Percentiles rank a stretch among this genome's conserved stretches.
Evolutionary conservation across 345 rosid genomes (phyloP).

Genomic region (Citrus australasica): DNA sequence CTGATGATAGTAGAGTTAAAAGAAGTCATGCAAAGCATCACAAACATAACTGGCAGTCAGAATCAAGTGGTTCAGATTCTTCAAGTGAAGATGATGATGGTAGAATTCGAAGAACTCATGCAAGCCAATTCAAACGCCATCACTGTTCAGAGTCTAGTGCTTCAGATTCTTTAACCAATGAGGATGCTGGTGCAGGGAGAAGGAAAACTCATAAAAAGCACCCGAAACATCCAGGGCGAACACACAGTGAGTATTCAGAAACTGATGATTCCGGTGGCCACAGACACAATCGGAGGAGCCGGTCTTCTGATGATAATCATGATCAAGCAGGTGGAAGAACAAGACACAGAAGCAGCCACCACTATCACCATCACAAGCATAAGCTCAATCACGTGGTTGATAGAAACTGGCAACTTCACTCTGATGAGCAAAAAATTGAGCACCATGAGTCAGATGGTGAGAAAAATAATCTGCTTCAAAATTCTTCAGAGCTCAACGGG

Average conservation of each 20-base stretch:
- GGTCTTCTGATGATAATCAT: constrained; percentile 30
- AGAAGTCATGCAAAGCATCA: constrained; percentile 29
- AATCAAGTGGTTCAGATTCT: constrained; percentile 26
- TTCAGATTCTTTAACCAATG: constrained; percentile 30
- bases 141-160: constrained; percentile 23
- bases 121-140: constrained; percentile 35
- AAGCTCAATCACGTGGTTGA: constrained; percentile 4
- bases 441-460: constrained; percentile 2
- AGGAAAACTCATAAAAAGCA: constrained; percentile 20
- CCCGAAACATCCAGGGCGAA: constrained; percentile 19
- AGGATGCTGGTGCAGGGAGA: constrained; percentile 24
- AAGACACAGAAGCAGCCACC: constrained; percentile 24
- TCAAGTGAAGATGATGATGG: constrained; percentile 27
- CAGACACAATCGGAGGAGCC: constrained; percentile 12
- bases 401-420: constrained; percentile 4
- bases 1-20: constrained; percentile 30
- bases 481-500: constrained; percentile 8
- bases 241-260: constrained; percentile 14
- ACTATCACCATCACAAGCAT: constrained; percentile 27
- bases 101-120: constrained; percentile 26
- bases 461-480: neutral
- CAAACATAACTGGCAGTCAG: constrained; percentile 22
- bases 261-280: constrained; percentile 29
- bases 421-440: neutral
- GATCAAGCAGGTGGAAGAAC: constrained; percentile 20